Base-by-base conservation (phyloP, 2,329 filamentous ascomycete species). In the Cercospora beticola region DNA sequence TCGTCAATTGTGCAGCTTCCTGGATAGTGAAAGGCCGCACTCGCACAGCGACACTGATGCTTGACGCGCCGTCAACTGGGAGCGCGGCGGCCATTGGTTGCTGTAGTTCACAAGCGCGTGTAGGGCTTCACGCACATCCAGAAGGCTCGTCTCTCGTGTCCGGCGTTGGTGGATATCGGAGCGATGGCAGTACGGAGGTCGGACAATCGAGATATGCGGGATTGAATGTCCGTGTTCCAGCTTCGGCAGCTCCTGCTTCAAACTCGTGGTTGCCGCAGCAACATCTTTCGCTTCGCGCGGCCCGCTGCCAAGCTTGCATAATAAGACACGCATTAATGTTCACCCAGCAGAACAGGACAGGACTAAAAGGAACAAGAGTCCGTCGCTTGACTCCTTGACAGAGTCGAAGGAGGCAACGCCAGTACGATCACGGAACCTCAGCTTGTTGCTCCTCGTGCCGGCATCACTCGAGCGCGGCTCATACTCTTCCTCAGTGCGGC, bases 1-100 rank as follows among this genome's bases (percentile, higher is more conserved):
- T 88, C 62, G 88, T 85, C 85, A 99, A 83, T 82, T 98, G 94
- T 49, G 95, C 95, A 74, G 95, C 95, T 85, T 99, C 95, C 82
- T 93, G 87, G 74, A 98, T 97, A 12, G 88, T 90, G 75, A 90
- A 90, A 23, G 88, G 88, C 69, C 88, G 84, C 61, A 90, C 88
- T 79, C 88, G 83, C 71, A 90, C 86, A 60, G 82, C 81, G 73
- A 85, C 83, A 68, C 81, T 79, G 74, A 85, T 85, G 74, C 82
- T 84, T 68, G 82, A 83, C 64, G 83, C 82, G 78, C 82, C 83
- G 71, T 80, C 81, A 14, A 43, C 57, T 12, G 57, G 66, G 28
- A 64, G 58, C 36, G 58, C 43, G 56, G 58, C 63, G 68, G 68
- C 70, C 70, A 72, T 70, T 58, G 28, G 36, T 40, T 40, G 46